Evolutionary conservation across 75 land plant species (phyloP), one percentile per base, ranked within the genome.

Genomic region (Picea glauca): DNA sequence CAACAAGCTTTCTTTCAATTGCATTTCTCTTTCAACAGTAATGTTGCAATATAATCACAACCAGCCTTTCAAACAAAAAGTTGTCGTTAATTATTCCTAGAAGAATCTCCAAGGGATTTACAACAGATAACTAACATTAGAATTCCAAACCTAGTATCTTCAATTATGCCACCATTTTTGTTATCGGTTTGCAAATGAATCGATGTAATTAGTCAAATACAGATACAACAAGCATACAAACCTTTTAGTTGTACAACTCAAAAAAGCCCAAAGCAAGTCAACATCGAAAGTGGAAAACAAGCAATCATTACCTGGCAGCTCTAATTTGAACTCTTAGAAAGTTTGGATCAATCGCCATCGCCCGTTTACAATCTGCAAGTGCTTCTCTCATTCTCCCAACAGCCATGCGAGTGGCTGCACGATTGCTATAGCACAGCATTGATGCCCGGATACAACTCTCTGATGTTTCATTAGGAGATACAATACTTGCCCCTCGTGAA

Each of bases 371-470:
- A 81, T 98, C 99, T 58, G 77, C 78, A 18, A 98, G 78, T 20
- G 99, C 98, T 81, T 93, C 99, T 80, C 92, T 87, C 87, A 95
- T 83, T 82, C 94, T 93, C 20, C 98, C 98, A 83, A 90, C 89
- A 33, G 98, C 87, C 91, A 98, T 95, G 11, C 98, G 81, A 70
- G 93, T 84, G 30, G 96, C 99, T 74, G 99, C 99, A 68, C 99
- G 93, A 78, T 98, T 98, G 81, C 99, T 98, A 78, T 98, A 98
- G 77, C 99, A 98, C 58, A 98, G 81, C 94, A 95, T 91, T 65
- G 94, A 88, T 40, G 91, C 98, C 74, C 89, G 83, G n/a, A 83
- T 84, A 76, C 88, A 87, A 84, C 89, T 88, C 83, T 77, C 76
- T 77, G 95, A 87, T 58, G 88, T 83, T 77, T 94, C 98, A 82